phyloP scores from a whole-genome alignment of 2,329 filamentous ascomycete species.

The Cordyceps farinosa region DNA sequence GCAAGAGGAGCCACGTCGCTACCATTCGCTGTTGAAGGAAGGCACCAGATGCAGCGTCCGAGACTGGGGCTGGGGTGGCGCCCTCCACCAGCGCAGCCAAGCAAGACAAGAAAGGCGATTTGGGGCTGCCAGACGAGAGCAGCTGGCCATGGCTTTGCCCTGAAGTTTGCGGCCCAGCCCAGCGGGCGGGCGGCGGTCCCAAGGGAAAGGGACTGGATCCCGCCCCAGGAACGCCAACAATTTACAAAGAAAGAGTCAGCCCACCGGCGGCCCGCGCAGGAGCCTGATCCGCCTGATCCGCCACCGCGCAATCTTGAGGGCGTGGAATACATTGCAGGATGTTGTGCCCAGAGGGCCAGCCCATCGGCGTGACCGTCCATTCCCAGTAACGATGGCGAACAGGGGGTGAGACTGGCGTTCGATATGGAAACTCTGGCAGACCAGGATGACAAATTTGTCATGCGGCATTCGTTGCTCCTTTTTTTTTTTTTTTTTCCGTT shows the following conservation, averaged over 20 bases:
- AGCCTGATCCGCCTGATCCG: constrained; percentile 17
- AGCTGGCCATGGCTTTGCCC: constrained; percentile 16
- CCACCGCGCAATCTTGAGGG: constrained; percentile 17
- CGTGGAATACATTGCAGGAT: constrained; percentile 12
- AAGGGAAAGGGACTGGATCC: not conserved
- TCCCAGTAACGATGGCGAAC: constrained; percentile 4
- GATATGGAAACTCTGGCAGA: not conserved
- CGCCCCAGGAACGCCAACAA: constrained; percentile 9
- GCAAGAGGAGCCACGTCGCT: not conserved
- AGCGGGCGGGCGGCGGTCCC: not conserved
- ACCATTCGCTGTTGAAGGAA: constrained; percentile 6
- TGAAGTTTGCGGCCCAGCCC: constrained; percentile 16
- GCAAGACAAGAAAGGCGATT: constrained; percentile 2
- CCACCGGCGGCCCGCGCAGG: constrained; percentile 13
- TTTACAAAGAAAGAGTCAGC: not conserved
- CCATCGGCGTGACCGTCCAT: constrained; percentile 3
- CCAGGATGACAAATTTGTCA: constrained; percentile 4
- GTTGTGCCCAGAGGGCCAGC: not conserved
- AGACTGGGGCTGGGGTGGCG: constrained; percentile 3
- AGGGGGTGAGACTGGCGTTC: not conserved
- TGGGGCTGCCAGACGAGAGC: not conserved
- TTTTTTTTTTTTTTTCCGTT: not conserved
- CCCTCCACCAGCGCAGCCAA: not conserved
- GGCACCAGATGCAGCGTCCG: constrained; percentile 2
- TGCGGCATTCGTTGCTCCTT: not conserved